Base-by-base conservation (phyloP, 2,329 filamentous ascomycete species). In the Colletotrichum costaricense region DNA sequence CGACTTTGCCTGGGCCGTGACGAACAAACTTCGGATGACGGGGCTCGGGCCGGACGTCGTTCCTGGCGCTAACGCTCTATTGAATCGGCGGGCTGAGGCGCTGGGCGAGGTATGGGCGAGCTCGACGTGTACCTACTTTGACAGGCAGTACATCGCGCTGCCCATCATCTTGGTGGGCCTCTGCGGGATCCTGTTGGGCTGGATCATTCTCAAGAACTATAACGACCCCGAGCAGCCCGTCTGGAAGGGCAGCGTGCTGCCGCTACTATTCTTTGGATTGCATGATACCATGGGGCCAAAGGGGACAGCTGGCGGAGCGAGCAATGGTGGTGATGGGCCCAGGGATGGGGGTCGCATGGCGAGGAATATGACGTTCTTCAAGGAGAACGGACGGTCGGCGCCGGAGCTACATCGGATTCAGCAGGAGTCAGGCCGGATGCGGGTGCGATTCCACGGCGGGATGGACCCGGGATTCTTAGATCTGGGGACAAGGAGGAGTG, bases 181-280 rank as follows among this genome's bases (percentile, higher is more conserved):
- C 22, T 73, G 70, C 54, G 66, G 59, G 19, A n/a, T 64, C 2
- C 59, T 73, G 5, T 42, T 73, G 14, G 69, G 38, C 28, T 64
- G 66, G 59, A 58, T 73, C 54, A 64, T 73, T 9, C 12, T 63
- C n/a, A 69, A 59, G 16, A 73, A 73, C 42, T 64, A 73, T 42
- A 46, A 24, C n/a, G 66, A 73, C 26, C 70, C 70, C 16, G 70
- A 69, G 35, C 70, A 73, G 16, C 70, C 70, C 4, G 66, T 73
- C 8, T 73, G 70, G 70, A 73, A 73, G 55, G 70, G 70, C 33
- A 73, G 55, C 55, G 70, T 73, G 33, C 60, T 73, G 1, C 70
- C 70, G 42, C 26, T 73, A 12, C 54, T 73, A 9, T 69, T 73
- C 26, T 73, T 73, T 22, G 70, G 70, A 0, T 11, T 73, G 16